These are phyloP conservation scores for Alternaria sp. DNA, from an alignment of 2,329 filamentous ascomycete genomes.

Conservation along the genomic window DNA sequence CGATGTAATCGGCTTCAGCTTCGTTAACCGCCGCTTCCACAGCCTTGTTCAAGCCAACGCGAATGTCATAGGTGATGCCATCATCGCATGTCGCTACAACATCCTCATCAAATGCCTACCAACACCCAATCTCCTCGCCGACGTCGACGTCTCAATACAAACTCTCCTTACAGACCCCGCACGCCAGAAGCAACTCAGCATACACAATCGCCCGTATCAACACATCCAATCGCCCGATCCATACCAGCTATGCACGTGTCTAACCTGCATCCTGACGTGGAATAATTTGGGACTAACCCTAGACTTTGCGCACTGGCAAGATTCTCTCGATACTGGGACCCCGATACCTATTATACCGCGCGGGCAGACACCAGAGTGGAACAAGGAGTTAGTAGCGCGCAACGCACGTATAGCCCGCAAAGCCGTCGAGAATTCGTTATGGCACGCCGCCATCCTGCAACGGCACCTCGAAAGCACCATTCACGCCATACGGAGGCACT, in stretches of 20 bases:
- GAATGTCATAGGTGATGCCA: conserved; percentile 53
- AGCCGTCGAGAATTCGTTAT: conserved; percentile 59
- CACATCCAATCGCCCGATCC: conserved; percentile 61
- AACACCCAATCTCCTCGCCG: conserved; percentile 57
- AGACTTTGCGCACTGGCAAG: conserved; percentile 67
- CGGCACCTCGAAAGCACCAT: conserved; percentile 59
- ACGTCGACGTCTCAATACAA: conserved; percentile 52
- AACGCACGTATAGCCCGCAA: conserved; percentile 58
- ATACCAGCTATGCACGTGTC: conserved; percentile 63
- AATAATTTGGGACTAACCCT: conserved; percentile 63
- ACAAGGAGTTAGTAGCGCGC: conserved; percentile 54
- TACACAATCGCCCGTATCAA: conserved; percentile 62
- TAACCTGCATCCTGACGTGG: conserved; percentile 66
- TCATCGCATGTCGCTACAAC: conserved; percentile 60
- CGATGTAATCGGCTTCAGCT: conserved; percentile 60
- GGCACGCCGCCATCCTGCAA: conserved; percentile 61
- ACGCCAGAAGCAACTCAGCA: conserved; percentile 56
- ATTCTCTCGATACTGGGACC: conserved; percentile 59
- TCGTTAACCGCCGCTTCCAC: conserved; percentile 55
- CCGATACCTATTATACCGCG: conserved; percentile 63
- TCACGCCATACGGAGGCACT: conserved; percentile 58
- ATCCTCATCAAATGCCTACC: conserved; percentile 62
- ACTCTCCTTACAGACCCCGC: conserved; percentile 52
- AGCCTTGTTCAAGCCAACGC: conserved; percentile 59
- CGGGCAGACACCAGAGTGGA: conserved; percentile 61